Conservation (phyloP, 257 asterid genomes). For the Linderniella brevidens region DNA sequence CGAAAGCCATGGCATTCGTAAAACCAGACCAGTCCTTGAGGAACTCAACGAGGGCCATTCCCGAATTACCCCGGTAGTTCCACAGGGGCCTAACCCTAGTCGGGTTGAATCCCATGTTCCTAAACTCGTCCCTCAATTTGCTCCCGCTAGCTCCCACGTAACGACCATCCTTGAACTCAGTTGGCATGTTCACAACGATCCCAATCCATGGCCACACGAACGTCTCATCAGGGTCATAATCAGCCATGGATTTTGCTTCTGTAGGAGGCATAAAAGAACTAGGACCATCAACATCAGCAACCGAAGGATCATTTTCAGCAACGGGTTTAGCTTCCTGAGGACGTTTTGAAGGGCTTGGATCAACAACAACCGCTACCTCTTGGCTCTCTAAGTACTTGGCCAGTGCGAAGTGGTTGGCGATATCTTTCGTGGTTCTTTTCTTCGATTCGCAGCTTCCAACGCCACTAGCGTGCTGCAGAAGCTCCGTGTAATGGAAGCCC, state of each 20-base stretch:
- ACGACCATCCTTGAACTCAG: slow-evolving; percentile 37
- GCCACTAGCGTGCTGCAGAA: slow-evolving; percentile 54
- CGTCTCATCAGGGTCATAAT: slow-evolving; percentile 48
- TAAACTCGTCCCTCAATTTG: slow-evolving; percentile 46
- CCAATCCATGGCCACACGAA: slow-evolving; percentile 98
- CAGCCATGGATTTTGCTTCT: slow-evolving; percentile 32
- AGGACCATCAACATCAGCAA: slow-evolving; percentile 12
- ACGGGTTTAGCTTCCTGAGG: slow-evolving; percentile 25
- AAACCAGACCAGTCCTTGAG: slow-evolving; percentile 76
- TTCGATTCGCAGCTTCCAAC: slow-evolving; percentile 34
- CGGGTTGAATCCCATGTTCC: slow-evolving; percentile 47
- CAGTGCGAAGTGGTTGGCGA: slow-evolving; percentile 57
- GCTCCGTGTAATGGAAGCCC: slow-evolving; percentile 33
- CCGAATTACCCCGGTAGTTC: slow-evolving; percentile 69
- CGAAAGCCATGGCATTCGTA: slow-evolving; percentile 57
- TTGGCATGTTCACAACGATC: slow-evolving; percentile 46
- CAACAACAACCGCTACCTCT: slow-evolving; percentile 13
- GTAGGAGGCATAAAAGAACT: slow-evolving; percentile 26
- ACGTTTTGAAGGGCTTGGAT: slow-evolving; percentile 21
- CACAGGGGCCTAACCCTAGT: slow-evolving; percentile 65
- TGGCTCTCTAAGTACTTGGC: slow-evolving; percentile 48
- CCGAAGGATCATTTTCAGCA: slow-evolving; percentile 27
- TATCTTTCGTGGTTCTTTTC: slow-evolving; percentile 43
- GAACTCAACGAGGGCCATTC: slow-evolving; percentile 74
- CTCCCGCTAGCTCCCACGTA: slow-evolving; percentile 72